Conservation (phyloP, 371 early-diverging fungal species). For the Rhizopus microsporus region DNA sequence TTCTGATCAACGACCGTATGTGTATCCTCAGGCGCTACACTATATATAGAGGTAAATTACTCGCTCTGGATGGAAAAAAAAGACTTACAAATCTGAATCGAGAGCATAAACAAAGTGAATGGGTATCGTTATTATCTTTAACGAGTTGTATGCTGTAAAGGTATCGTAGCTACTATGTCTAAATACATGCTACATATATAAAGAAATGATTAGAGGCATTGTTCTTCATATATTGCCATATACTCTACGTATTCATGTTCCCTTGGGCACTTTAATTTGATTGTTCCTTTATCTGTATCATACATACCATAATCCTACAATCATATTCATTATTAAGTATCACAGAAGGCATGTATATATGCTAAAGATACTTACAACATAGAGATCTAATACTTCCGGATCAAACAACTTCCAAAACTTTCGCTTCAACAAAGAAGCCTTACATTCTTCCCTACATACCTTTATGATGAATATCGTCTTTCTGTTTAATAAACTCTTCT, state of each 20-base stretch:
- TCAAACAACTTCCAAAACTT: conserved; percentile 38
- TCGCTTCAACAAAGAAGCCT: conserved; percentile 20
- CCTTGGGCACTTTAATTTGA: conserved; percentile 39
- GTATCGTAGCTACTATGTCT: conserved; percentile 11
- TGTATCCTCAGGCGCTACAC: conserved; percentile 10
- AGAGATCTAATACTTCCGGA: conserved; percentile 40
- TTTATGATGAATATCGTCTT: background rate
- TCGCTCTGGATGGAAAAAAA: background rate
- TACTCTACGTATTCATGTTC: conserved; percentile 43
- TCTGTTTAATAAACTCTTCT: background rate
- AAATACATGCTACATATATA: conserved; percentile 28
- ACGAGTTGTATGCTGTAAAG: conserved; percentile 11
- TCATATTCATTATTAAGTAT: background rate
- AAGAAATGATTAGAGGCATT: background rate
- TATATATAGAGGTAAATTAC: conserved; percentile 5
- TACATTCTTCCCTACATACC: conserved; percentile 31
- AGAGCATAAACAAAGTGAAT: conserved; percentile 22
- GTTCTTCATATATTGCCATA: background rate
- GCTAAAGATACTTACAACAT: conserved; percentile 29
- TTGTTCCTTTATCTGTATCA: conserved; percentile 41
- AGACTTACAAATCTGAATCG: conserved; percentile 24
- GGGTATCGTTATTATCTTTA: conserved; percentile 12
- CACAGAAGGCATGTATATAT: background rate
- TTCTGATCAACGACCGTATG: conserved; percentile 5
- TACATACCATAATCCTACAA: conserved; percentile 43